Conservation (phyloP, 192 early-diverging fungal species). For the Coemansia sp. region DNA sequence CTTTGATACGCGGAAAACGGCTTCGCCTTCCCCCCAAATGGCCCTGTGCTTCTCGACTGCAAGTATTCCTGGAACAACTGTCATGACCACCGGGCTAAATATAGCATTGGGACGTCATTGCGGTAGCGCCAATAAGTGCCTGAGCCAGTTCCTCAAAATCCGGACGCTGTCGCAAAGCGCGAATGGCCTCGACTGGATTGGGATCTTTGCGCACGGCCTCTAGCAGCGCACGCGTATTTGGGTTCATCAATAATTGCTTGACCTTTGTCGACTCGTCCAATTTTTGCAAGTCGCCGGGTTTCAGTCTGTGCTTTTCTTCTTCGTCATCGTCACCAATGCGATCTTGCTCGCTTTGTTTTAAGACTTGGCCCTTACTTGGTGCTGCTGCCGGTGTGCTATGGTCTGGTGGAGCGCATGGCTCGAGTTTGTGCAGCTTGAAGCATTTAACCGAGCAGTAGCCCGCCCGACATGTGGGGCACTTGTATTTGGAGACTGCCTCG, state of each 20-base stretch:
- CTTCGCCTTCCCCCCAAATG: neutral
- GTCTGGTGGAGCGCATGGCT: constrained; percentile 26
- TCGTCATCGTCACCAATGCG: constrained; percentile 27
- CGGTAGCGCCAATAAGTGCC: constrained; percentile 41
- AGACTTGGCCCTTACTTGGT: neutral
- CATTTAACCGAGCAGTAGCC: constrained; percentile 56
- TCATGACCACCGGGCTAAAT: neutral
- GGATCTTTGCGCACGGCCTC: constrained; percentile 32
- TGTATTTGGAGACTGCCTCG: constrained; percentile 48
- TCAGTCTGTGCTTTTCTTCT: constrained; percentile 35
- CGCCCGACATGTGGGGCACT: constrained; percentile 42
- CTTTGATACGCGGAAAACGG: neutral
- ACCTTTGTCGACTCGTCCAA: constrained; percentile 23
- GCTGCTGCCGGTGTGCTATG: neutral
- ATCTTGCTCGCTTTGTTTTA: neutral
- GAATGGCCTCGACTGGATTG: constrained; percentile 43
- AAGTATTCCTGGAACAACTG: neutral
- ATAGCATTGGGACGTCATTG: constrained; percentile 12
- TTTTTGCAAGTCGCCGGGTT: constrained; percentile 26
- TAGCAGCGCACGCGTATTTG: constrained; percentile 28
- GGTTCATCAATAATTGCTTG: constrained; percentile 31
- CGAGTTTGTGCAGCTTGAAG: constrained; percentile 44
- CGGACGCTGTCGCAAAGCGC: constrained; percentile 39
- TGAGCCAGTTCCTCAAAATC: constrained; percentile 50
- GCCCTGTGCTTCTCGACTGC: neutral